Percentiles rank a stretch among this genome's conserved stretches.
Conservation (phyloP, 495 filamentous ascomycete genomes). For the Clavariopsis aquatica region DNA sequence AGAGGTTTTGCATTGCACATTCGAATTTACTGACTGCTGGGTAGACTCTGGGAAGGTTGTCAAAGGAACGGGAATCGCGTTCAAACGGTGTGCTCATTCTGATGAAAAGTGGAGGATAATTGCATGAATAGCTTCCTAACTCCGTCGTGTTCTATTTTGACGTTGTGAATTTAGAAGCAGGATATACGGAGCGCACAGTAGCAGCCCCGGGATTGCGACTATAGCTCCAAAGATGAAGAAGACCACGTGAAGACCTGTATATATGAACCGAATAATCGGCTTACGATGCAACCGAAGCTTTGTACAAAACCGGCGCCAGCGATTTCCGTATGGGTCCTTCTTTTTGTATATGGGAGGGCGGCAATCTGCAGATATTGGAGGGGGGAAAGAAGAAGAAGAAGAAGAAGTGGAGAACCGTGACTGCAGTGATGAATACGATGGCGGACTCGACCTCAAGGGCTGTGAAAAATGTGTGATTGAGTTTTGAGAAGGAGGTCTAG, state of each 20-base stretch:
- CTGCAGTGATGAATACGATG: too few species aligned
- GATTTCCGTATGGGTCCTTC: slow-evolving; percentile 9
- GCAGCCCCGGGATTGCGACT: neutral
- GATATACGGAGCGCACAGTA: neutral
- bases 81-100: neutral
- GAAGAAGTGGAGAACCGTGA: too few species aligned
- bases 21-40: too few species aligned
- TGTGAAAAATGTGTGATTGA: neutral
- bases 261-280: neutral
- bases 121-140: neutral
- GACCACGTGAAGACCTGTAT: neutral
- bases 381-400: neutral
- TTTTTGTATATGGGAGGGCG: slow-evolving; percentile 4
- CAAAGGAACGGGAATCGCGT: neutral
- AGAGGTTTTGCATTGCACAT: too few species aligned
- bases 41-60: too few species aligned
- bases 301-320: neutral
- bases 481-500: neutral
- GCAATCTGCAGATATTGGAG: neutral
- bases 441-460: neutral
- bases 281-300: neutral
- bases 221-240: neutral
- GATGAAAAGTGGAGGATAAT: neutral
- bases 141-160: neutral
- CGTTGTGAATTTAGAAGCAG: neutral